Percentiles rank a stretch among this genome's conserved stretches.
These are phyloP conservation scores for Cladochytrium replicatum DNA, from an alignment of 192 early-diverging fungal genomes.

Conservation along the genomic window DNA sequence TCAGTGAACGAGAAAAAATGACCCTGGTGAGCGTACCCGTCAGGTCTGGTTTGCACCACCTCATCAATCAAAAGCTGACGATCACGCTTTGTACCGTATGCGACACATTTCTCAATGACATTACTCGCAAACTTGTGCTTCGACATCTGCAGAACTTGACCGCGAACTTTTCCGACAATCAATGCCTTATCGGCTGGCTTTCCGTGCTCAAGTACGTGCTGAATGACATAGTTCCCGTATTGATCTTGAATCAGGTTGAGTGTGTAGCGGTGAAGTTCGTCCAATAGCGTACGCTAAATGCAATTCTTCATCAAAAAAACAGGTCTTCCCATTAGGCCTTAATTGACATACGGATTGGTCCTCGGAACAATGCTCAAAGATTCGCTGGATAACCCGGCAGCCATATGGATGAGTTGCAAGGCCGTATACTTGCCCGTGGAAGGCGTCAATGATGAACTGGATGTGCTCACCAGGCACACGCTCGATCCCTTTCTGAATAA, in stretches of 20 bases:
- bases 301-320: neutral
- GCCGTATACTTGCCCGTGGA: conserved; percentile 91
- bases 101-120: conserved; percentile 97
- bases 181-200: conserved; percentile 76
- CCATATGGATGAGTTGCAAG: conserved; percentile 98
- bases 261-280: conserved; percentile 90
- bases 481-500: conserved; percentile 99
- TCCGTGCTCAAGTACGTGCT: conserved; percentile 94
- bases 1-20: conserved; percentile 7
- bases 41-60: conserved; percentile 71
- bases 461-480: conserved; percentile 87
- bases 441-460: conserved; percentile 93
- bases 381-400: conserved; percentile 96
- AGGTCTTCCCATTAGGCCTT: neutral
- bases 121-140: conserved; percentile 99
- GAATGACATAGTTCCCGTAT: conserved; percentile 99
- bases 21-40: conserved; percentile 44
- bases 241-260: conserved; percentile 91
- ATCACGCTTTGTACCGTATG: conserved; percentile 78
- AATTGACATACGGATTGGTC: conserved; percentile 50
- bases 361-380: conserved; percentile 98
- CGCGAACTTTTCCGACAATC: conserved; percentile 82
- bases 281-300: conserved; percentile 67
- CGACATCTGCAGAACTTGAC: conserved; percentile 82
- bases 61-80: conserved; percentile 87